Percentiles rank a stretch among this genome's conserved stretches.
Evolutionary conservation across 495 filamentous ascomycete species (phyloP).

Genomic region (Neurospora africana): DNA sequence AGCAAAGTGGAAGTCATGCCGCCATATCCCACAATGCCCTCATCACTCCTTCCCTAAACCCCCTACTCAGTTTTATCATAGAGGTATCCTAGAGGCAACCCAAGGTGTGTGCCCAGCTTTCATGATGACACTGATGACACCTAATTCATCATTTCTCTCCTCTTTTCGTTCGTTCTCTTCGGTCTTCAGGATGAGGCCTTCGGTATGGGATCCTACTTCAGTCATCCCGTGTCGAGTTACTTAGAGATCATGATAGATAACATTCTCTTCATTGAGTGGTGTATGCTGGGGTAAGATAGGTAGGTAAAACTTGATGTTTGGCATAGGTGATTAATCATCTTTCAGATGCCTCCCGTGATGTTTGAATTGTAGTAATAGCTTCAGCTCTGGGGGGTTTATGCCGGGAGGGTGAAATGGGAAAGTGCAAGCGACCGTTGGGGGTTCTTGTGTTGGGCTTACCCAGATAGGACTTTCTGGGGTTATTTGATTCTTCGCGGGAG

Average conservation of each 20-base stretch:
- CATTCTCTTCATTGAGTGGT: not conserved
- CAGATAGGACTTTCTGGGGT: not conserved
- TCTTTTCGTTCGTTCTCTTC: not conserved
- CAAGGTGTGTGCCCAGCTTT: not conserved
- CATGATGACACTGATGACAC: not conserved
- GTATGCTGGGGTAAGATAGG: not conserved
- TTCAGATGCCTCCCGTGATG: not conserved
- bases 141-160: not conserved
- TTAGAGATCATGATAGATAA: not conserved
- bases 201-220: not conserved
- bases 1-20: not conserved
- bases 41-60: not conserved
- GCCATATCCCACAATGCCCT: not conserved
- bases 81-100: not conserved
- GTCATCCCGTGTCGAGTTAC: not conserved
- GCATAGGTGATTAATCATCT: not conserved
- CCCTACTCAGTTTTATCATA: not conserved
- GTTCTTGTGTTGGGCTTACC: not conserved
- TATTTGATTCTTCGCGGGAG: not conserved
- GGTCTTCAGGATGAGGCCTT: not conserved
- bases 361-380: not conserved
- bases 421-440: not conserved
- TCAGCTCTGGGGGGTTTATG: not conserved
- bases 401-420: not conserved
- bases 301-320: not conserved